Evolutionary conservation across 345 rosid species (phyloP).

Genomic region (Dovyalis caffra): DNA sequence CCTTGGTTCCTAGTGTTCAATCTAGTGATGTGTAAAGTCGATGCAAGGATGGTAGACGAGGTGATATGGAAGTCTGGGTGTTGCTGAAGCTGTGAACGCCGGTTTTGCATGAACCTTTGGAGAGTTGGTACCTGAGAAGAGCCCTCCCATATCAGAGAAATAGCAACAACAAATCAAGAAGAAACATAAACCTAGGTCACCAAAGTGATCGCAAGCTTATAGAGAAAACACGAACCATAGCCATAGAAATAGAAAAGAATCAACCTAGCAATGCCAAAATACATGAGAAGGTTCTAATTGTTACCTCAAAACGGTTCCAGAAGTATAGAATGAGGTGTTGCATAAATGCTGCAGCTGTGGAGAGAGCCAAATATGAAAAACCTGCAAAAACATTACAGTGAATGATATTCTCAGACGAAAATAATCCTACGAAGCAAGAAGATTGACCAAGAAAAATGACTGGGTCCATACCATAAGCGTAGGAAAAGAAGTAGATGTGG

Average conservation of each 20-base stretch:
- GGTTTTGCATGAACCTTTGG: conserved; percentile 77
- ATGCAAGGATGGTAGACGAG: conserved; percentile 92
- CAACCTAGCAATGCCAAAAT: not conserved
- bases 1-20: conserved; percentile 64
- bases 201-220: not conserved
- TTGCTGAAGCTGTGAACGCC: conserved; percentile 79
- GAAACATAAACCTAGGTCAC: not conserved
- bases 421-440: not conserved
- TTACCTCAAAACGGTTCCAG: conserved; percentile 99
- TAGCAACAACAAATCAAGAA: not conserved
- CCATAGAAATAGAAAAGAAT: not conserved
- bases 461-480: conserved; percentile 66
- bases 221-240: not conserved
- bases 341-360: conserved; percentile 92
- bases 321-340: conserved; percentile 92
- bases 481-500: conserved; percentile 96
- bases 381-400: conserved; percentile 52
- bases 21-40: conserved; percentile 89
- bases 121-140: conserved; percentile 78
- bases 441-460: not conserved
- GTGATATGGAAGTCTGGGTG: conserved; percentile 94
- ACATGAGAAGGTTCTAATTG: not conserved
- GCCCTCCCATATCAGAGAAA: not conserved
- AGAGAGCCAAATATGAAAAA: conserved; percentile 88
- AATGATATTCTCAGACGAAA: not conserved